Conservation (phyloP, 768 basidiomycete genomes). For the Suillus variegatus region DNA sequence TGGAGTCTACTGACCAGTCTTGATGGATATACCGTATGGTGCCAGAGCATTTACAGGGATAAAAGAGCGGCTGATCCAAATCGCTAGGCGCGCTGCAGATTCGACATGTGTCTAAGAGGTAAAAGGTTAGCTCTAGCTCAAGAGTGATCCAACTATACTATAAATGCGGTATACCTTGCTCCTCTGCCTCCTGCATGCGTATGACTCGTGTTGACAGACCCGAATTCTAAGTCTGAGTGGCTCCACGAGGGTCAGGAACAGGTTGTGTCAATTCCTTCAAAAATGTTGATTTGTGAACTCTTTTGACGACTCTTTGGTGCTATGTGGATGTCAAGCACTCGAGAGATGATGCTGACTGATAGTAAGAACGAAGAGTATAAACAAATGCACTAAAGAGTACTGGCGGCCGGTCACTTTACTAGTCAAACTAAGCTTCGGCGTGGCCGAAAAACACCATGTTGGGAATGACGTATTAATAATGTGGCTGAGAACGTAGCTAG, state of each 20-base stretch:
- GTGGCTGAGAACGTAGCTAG: neutral
- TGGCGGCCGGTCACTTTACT: neutral
- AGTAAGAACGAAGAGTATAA: neutral
- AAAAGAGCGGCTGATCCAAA: slow-evolving; percentile 84
- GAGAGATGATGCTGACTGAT: neutral
- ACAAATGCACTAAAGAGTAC: neutral
- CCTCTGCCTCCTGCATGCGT: slow-evolving; percentile 56
- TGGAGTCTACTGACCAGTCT: slow-evolving; percentile 68
- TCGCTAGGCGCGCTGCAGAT: slow-evolving; percentile 95
- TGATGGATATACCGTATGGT: slow-evolving; percentile 97
- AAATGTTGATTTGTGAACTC: neutral
- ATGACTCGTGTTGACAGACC: neutral
- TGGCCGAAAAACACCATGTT: slow-evolving; percentile 3
- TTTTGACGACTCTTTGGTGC: neutral
- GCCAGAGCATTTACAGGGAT: slow-evolving; percentile 98
- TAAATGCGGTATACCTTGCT: slow-evolving; percentile 37
- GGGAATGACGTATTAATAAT: neutral
- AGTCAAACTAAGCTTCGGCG: neutral
- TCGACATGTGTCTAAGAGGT: slow-evolving; percentile 80
- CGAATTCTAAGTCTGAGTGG: neutral
- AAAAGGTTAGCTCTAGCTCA: slow-evolving; percentile 15
- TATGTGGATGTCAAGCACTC: neutral
- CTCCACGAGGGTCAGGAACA: neutral
- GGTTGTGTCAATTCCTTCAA: neutral
- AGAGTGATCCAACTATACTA: neutral